Percentiles rank a stretch among this genome's conserved stretches.
These are phyloP conservation scores for Alternaria gaisen DNA, from an alignment of 2,329 filamentous ascomycete genomes.

Conservation along the genomic window DNA sequence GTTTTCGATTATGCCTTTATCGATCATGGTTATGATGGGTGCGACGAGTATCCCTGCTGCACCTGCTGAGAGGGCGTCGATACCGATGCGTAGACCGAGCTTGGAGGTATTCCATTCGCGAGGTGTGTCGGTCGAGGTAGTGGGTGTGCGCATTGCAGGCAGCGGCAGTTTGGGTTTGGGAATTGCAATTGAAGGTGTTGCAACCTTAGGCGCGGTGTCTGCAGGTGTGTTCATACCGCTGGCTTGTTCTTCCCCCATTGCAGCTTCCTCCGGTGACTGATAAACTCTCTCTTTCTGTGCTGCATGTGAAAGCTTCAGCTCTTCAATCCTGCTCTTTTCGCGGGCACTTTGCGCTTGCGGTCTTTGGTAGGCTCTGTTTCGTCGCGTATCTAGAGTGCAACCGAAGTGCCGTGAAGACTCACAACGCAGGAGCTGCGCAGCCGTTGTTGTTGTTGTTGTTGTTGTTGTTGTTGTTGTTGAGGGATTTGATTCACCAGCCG, in stretches of 20 bases:
- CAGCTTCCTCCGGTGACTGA: constrained; percentile 41
- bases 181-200: constrained; percentile 10
- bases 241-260: constrained; percentile 40
- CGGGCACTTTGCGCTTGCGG: neutral
- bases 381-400: neutral
- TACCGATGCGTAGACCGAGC: constrained; percentile 70
- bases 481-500: constrained; percentile 14
- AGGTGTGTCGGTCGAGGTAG: constrained; percentile 10
- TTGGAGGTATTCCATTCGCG: constrained; percentile 77
- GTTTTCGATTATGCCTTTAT: constrained; percentile 82
- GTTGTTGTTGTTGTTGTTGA: constrained; percentile 10
- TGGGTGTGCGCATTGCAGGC: constrained; percentile 6
- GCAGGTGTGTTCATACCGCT: constrained; percentile 14
- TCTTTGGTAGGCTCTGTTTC: neutral
- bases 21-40: constrained; percentile 86
- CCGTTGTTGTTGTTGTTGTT: constrained; percentile 10
- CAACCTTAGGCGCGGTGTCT: constrained; percentile 5
- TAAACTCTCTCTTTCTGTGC: constrained; percentile 38
- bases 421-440: neutral
- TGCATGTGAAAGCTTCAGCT: constrained; percentile 35
- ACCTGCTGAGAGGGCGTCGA: constrained; percentile 74
- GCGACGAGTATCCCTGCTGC: constrained; percentile 79
- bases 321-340: neutral
- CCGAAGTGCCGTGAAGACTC: neutral
- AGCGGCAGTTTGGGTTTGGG: constrained; percentile 15